Evolutionary conservation across 2,329 filamentous ascomycete species (phyloP), one percentile per base, ranked within the genome.

Genomic region (Metarhizium guizhouense): DNA sequence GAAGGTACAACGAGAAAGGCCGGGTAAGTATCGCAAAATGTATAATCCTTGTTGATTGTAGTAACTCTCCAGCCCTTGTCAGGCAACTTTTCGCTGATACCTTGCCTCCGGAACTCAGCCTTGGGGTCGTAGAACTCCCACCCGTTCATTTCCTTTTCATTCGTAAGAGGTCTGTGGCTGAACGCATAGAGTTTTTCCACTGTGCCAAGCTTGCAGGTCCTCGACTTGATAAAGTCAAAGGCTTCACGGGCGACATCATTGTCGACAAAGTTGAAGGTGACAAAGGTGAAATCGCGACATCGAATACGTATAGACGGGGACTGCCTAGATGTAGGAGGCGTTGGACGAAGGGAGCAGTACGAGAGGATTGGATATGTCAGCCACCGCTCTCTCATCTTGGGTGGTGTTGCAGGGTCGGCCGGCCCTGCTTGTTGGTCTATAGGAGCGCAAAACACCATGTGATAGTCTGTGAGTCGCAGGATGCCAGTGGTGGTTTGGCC

Each of bases 161-260:
- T 76, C 61, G 82, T 83, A 11, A 86, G 83, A 11, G 91, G 86
- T 54, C 85, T 83, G 68, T 95, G 96, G 57, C 79, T 83, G 68
- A 96, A 99, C 0, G 94, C 94, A 66, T 96, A 90, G 1, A 99
- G 80, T 70, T 90, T 94, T 61, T 96, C 91, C 52, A 97, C 82
- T 32, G 84, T 83, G 6, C 89, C 88, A 8, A 95, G 74, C 64
- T 84, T 91, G 74, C 90, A 96, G 0, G 91, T 93, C 64, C 89
- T 83, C 47, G 78, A 74, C 59, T 87, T 88, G 61, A 99, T 89
- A 59, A 85, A 91, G 56, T 96, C 92, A 69, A 91, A 99, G 1
- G 88, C 88, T 61, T 95, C 89, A 56, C 88, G 84, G 8, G 90
- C 93, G 61, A 84, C 78, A 54, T 79, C 79, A 64, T 92, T 87